These are phyloP conservation scores for Phaeotremella skinneri DNA, from an alignment of 768 basidiomycete genomes.

Conservation along the genomic window DNA sequence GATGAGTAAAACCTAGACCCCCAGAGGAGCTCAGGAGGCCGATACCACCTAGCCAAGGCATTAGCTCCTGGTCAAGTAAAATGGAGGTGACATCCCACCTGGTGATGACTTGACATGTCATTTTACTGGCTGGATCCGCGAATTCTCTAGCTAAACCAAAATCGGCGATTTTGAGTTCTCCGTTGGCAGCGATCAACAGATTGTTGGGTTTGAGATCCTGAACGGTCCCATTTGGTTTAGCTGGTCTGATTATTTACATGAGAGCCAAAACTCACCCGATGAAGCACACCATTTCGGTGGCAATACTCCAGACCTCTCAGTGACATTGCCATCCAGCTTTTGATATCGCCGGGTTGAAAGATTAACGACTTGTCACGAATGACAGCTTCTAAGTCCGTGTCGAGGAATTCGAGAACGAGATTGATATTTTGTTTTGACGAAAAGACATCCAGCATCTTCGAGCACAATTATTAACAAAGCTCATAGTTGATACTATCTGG, in stretches of 20 bases:
- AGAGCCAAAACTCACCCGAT: constrained; percentile 68
- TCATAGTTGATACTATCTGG: not conserved
- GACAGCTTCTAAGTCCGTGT: constrained; percentile 93
- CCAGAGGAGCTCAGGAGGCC: constrained; percentile 90
- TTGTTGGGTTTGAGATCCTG: constrained; percentile 99
- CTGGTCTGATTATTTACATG: no score
- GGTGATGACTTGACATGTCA: constrained; percentile 98
- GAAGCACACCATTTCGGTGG: constrained; percentile 87
- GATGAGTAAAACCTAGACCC: constrained; percentile 87
- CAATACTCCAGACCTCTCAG: constrained; percentile 98
- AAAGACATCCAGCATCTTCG: constrained; percentile 90
- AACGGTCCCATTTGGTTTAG: no score
- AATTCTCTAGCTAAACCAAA: constrained; percentile 97
- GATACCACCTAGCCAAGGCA: constrained; percentile 74
- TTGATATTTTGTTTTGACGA: constrained; percentile 95
- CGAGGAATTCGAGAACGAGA: constrained; percentile 92
- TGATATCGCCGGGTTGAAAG: constrained; percentile 92
- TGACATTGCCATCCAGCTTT: constrained; percentile 98
- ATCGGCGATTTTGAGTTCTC: constrained; percentile 94
- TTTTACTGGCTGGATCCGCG: constrained; percentile 89
- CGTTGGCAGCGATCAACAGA: constrained; percentile 83
- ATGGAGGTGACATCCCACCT: constrained; percentile 60
- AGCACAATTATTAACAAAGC: not conserved
- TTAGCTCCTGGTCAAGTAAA: not conserved
- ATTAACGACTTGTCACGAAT: constrained; percentile 91